These are phyloP conservation scores for Corynespora cassiicola DNA, from an alignment of 2,329 filamentous ascomycete species.

Conservation along the genomic window DNA sequence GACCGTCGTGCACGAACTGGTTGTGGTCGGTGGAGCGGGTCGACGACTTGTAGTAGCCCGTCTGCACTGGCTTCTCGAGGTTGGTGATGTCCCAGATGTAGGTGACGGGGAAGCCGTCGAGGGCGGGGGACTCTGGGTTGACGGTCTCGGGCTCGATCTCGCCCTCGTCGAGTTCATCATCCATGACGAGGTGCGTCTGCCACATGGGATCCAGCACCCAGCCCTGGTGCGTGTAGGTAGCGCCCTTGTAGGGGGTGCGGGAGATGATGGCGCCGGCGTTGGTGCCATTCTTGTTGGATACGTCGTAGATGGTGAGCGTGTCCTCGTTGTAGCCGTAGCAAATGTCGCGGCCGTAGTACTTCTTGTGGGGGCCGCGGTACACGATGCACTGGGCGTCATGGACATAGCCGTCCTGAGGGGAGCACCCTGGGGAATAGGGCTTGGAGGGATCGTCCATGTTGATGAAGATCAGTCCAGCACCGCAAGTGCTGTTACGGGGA, in stretches of 20 bases:
- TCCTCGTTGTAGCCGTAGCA: slow-evolving; percentile 65
- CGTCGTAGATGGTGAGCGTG: slow-evolving; percentile 59
- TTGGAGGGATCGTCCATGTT: slow-evolving; percentile 59
- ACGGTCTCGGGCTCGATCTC: slow-evolving; percentile 28
- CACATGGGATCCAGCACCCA: slow-evolving; percentile 55
- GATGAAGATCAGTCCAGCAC: slow-evolving; percentile 63
- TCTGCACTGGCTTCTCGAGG: slow-evolving; percentile 44
- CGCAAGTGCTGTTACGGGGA: slow-evolving; percentile 49
- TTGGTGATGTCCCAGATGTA: slow-evolving; percentile 47
- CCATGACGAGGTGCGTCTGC: slow-evolving; percentile 45
- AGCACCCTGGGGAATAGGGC: slow-evolving; percentile 59
- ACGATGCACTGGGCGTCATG: slow-evolving; percentile 68
- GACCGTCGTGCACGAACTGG: slow-evolving; percentile 52
- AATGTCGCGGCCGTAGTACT: slow-evolving; percentile 59
- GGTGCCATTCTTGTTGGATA: slow-evolving; percentile 60
- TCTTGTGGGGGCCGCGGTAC: slow-evolving; percentile 59
- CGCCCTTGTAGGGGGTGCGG: slow-evolving; percentile 60
- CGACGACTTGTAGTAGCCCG: slow-evolving; percentile 50
- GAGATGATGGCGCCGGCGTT: slow-evolving; percentile 64
- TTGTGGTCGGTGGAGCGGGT: slow-evolving; percentile 53
- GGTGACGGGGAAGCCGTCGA: slow-evolving; percentile 43
- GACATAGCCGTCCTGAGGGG: slow-evolving; percentile 63
- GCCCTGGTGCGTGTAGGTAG: slow-evolving; percentile 64
- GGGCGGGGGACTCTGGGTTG: slow-evolving; percentile 31
- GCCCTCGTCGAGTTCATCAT: slow-evolving; percentile 48